Percentiles rank a stretch among this genome's conserved stretches.
Evolutionary conservation across 2,329 filamentous ascomycete species (phyloP).

Genomic region (Colletotrichum sp.): DNA sequence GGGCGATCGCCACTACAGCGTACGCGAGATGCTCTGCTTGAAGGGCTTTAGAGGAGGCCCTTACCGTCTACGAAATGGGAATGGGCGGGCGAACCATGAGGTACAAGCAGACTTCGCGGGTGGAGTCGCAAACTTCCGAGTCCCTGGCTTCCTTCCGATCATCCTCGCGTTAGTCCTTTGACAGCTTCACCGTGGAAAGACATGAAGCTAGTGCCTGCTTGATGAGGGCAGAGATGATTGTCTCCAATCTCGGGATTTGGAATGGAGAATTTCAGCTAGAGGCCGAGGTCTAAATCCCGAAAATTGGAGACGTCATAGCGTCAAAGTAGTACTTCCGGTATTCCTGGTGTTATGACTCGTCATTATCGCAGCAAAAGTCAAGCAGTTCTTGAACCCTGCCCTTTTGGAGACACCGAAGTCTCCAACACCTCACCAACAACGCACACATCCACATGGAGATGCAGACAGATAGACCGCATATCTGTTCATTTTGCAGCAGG

Average conservation of each 20-base stretch:
- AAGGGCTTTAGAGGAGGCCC: neutral
- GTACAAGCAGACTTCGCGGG: neutral
- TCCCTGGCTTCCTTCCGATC: neutral
- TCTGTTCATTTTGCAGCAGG: neutral
- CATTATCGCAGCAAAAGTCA: neutral
- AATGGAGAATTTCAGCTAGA: neutral
- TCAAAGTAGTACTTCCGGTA: neutral
- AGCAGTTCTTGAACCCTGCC: neutral
- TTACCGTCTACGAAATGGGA: neutral
- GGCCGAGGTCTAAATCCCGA: neutral
- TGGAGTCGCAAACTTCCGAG: neutral
- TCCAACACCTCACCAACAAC: neutral
- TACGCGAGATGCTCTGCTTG: neutral
- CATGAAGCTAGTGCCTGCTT: neutral
- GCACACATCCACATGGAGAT: neutral
- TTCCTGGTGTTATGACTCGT: neutral
- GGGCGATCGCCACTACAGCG: neutral
- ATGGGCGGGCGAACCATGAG: neutral
- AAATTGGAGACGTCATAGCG: neutral
- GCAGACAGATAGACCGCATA: neutral
- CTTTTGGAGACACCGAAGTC: neutral
- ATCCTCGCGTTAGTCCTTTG: neutral
- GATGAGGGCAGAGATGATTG: neutral
- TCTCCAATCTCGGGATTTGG: neutral
- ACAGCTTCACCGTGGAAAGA: neutral